These are phyloP conservation scores for Kalanchoe fedtschenkoi DNA, from an alignment of 164 flowering plant genomes.

Conservation along the genomic window DNA sequence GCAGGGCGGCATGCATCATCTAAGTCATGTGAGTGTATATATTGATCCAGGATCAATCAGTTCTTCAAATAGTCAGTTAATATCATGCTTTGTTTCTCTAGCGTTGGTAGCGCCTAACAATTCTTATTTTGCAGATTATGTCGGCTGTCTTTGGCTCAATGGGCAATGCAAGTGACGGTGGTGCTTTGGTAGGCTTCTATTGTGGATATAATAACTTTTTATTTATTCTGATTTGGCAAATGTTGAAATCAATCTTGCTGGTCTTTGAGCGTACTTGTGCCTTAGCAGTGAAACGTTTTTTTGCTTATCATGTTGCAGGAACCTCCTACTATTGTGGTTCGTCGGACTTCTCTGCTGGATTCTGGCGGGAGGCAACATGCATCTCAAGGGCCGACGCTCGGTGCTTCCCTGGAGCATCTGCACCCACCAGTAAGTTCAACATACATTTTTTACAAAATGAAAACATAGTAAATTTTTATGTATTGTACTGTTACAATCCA, in stretches of 20 bases:
- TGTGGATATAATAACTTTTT: neutral
- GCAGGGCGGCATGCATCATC: slow-evolving; percentile 58
- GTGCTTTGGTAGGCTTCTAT: slow-evolving; percentile 32
- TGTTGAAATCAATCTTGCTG: neutral
- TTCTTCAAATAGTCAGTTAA: neutral
- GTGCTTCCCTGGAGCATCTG: slow-evolving; percentile 28
- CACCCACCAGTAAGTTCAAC: slow-evolving; percentile 46
- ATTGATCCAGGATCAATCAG: neutral
- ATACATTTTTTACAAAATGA: neutral
- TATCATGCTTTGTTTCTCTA: neutral
- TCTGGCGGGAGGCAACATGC: neutral
- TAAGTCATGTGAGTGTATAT: slow-evolving; percentile 44
- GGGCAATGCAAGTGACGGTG: slow-evolving; percentile 43
- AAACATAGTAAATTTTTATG: neutral
- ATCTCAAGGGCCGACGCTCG: slow-evolving; percentile 6
- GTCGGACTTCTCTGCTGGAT: slow-evolving; percentile 5
- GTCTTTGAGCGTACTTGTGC: slow-evolving; percentile 24
- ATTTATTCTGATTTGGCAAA: neutral
- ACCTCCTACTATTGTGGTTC: slow-evolving; percentile 1
- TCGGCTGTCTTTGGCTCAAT: slow-evolving; percentile 77
- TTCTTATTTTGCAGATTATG: slow-evolving; percentile 36
- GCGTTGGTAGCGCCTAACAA: neutral
- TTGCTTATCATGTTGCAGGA: slow-evolving; percentile 8
- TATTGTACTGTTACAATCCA: neutral
- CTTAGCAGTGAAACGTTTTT: slow-evolving; percentile 34